These are phyloP conservation scores for Saksenaea oblongispora DNA, from an alignment of 371 early-diverging fungal genomes.

Conservation along the genomic window DNA sequence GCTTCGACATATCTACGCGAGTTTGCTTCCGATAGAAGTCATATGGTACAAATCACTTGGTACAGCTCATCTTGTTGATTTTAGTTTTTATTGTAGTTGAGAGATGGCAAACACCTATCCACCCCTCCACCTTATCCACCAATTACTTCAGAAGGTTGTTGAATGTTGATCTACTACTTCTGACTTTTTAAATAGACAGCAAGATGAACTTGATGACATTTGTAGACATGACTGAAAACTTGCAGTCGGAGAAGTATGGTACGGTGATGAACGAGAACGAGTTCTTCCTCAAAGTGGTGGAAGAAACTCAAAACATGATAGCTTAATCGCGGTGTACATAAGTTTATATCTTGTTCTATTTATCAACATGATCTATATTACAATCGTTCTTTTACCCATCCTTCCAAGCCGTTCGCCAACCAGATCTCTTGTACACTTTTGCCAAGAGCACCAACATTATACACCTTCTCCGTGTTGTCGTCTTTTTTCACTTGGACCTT, in stretches of 20 bases:
- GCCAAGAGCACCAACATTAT: conserved; percentile 75
- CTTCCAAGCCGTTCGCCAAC: conserved; percentile 90
- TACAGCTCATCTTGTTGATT: neutral
- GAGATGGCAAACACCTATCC: conserved; percentile 23
- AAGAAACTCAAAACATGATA: neutral
- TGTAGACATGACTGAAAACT: conserved; percentile 22
- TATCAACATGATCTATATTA: conserved; percentile 11
- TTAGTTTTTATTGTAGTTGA: conserved; percentile 11
- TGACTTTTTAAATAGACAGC: neutral
- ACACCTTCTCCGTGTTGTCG: conserved; percentile 51
- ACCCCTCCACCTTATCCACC: conserved; percentile 35
- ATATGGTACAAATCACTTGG: conserved; percentile 30
- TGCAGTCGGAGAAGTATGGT: conserved; percentile 14
- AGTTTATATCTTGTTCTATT: neutral
- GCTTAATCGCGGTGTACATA: neutral
- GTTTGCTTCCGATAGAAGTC: conserved; percentile 45
- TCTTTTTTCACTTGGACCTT: conserved; percentile 49
- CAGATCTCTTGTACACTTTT: conserved; percentile 92
- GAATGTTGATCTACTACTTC: neutral
- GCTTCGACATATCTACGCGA: conserved; percentile 25
- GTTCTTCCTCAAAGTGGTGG: conserved; percentile 8
- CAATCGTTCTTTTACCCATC: conserved; percentile 77
- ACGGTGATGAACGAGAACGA: conserved; percentile 13
- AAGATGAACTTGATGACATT: conserved; percentile 22
- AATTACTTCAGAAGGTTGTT: conserved; percentile 14